Percentiles rank a stretch among this genome's conserved stretches.
Evolutionary conservation across 352 stramenopile genomes (phyloP).

Genomic region (Phytopythium litorale): DNA sequence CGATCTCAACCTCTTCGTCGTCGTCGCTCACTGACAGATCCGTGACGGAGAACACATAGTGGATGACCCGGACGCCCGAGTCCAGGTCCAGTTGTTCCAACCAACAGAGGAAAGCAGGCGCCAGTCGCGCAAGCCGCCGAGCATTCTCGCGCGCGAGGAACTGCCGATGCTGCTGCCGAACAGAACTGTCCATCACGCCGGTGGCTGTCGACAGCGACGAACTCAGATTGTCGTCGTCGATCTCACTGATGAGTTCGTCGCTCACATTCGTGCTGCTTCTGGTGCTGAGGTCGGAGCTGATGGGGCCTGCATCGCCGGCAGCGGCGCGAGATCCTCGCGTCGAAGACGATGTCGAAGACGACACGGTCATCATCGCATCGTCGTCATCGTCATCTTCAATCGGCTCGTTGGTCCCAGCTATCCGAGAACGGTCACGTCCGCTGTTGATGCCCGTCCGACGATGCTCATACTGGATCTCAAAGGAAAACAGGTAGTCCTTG

Average conservation of each 20-base stretch:
- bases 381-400: conserved; percentile 12
- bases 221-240: conserved; percentile 35
- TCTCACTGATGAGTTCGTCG: conserved; percentile 31
- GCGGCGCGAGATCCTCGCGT: conserved; percentile 8
- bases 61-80: conserved; percentile 51
- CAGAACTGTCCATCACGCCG: conserved; percentile 1
- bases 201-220: conserved; percentile 13
- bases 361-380: conserved; percentile 1
- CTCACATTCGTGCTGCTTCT: conserved; percentile 48
- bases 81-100: conserved; percentile 71
- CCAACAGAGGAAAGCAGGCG: conserved; percentile 59
- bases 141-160: conserved; percentile 47
- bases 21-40: conserved; percentile 17
- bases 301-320: background rate
- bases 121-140: conserved; percentile 31
- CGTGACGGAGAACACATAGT: conserved; percentile 57
- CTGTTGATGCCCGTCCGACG: background rate
- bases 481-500: conserved; percentile 83
- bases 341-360: conserved; percentile 1
- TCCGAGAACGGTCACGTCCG: background rate
- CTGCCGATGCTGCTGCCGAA: conserved; percentile 26
- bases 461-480: conserved; percentile 61
- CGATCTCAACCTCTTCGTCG: conserved; percentile 19
- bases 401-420: conserved; percentile 5
- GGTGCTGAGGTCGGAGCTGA: conserved; percentile 37